These are phyloP conservation scores for Endocalyx cinctus DNA, from an alignment of 2,329 filamentous ascomycete genomes.

Conservation along the genomic window DNA sequence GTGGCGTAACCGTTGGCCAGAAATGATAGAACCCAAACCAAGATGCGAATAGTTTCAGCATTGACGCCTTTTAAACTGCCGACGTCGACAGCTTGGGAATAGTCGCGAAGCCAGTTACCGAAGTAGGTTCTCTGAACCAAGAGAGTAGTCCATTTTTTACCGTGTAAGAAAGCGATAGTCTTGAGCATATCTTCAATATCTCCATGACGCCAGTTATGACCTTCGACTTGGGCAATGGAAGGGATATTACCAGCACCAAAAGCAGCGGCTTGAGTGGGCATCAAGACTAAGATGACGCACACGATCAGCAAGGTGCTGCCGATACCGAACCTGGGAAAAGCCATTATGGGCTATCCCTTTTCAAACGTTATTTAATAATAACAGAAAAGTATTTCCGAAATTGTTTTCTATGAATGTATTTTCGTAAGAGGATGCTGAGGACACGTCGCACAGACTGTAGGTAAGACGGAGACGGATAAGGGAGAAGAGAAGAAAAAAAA, in stretches of 20 bases:
- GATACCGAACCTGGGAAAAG: conserved; percentile 42
- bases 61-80: conserved; percentile 75
- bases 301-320: conserved; percentile 49
- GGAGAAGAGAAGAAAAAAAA: no score
- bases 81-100: conserved; percentile 78
- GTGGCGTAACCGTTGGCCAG: conserved; percentile 82
- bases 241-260: conserved; percentile 71
- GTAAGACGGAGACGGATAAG: no score
- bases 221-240: conserved; percentile 59
- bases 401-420: no score
- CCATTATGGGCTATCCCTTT: conserved; percentile 35
- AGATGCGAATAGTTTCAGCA: conserved; percentile 70
- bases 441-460: no score
- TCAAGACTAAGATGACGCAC: conserved; percentile 49
- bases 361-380: no score
- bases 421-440: no score
- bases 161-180: conserved; percentile 69
- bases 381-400: no score
- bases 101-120: conserved; percentile 83
- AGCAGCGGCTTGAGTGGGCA: conserved; percentile 53
- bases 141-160: conserved; percentile 80
- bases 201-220: conserved; percentile 66
- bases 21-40: conserved; percentile 80
- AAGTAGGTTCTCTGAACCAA: conserved; percentile 77
- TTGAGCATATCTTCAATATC: conserved; percentile 81